These are phyloP conservation scores for Polychaeton citri DNA, from an alignment of 2,329 filamentous ascomycete species.

Conservation along the genomic window DNA sequence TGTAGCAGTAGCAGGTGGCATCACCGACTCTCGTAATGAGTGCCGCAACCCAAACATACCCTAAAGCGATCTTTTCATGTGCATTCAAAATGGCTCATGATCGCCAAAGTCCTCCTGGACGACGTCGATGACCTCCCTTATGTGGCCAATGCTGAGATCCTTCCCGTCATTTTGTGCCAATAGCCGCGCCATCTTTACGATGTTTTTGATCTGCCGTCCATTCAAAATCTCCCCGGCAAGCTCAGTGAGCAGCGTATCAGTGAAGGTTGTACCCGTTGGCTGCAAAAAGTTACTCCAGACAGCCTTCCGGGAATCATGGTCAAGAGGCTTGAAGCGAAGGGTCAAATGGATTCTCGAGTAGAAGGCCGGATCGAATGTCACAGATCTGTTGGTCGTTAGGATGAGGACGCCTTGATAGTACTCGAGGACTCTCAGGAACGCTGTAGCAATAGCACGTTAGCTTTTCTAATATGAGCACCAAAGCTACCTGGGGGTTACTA, in stretches of 20 bases:
- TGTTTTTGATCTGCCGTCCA: slow-evolving; percentile 19
- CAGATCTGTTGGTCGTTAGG: slow-evolving; percentile 24
- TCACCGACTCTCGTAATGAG: no score
- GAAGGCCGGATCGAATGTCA: slow-evolving; percentile 24
- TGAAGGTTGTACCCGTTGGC: slow-evolving; percentile 5
- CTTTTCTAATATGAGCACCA: slow-evolving; percentile 43
- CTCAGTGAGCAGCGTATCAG: slow-evolving; percentile 8
- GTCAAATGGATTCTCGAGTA: slow-evolving; percentile 24
- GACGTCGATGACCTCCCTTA: slow-evolving; percentile 16
- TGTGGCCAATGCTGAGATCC: slow-evolving; percentile 9
- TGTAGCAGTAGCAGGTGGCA: no score
- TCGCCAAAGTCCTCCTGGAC: slow-evolving; percentile 16
- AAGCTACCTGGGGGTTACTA: not conserved
- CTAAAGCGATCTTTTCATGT: no score
- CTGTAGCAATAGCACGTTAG: slow-evolving; percentile 45
- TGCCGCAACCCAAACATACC: no score
- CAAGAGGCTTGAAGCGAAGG: slow-evolving; percentile 15
- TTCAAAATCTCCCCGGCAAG: slow-evolving; percentile 15
- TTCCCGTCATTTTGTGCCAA: slow-evolving; percentile 12
- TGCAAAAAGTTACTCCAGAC: slow-evolving; percentile 15
- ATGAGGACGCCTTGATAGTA: slow-evolving; percentile 26
- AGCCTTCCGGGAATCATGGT: slow-evolving; percentile 8
- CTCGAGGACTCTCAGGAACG: slow-evolving; percentile 26
- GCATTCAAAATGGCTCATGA: no score
- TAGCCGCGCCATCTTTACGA: slow-evolving; percentile 14